Conservation (phyloP, 2,329 filamentous ascomycete species). For the Nakataea oryzae region DNA sequence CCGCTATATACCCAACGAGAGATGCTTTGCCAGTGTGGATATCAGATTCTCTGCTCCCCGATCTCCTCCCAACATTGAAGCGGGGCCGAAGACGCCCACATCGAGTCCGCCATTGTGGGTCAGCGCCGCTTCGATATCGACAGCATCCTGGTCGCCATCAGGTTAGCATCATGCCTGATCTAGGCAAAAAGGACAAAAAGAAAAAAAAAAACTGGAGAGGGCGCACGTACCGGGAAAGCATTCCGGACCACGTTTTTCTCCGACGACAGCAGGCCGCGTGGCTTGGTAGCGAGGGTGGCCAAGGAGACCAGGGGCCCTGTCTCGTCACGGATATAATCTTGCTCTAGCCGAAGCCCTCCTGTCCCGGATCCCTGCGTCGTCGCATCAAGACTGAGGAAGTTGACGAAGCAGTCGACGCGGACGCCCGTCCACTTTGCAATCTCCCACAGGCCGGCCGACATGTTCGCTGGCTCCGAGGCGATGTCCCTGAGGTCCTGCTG, state of each 20-base stretch:
- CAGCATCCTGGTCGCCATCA: slow-evolving; percentile 8
- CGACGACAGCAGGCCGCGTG: slow-evolving; percentile 7
- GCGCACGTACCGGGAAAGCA: slow-evolving; percentile 21
- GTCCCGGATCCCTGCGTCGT: slow-evolving; percentile 16
- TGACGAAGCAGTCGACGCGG: slow-evolving; percentile 63
- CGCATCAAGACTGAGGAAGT: slow-evolving; percentile 53
- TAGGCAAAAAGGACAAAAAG: neutral
- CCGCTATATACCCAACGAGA: neutral
- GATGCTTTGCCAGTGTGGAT: neutral
- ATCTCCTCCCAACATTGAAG: neutral
- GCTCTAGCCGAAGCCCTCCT: neutral
- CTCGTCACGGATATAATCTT: neutral
- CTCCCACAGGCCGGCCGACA: slow-evolving; percentile 55
- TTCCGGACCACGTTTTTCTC: slow-evolving; percentile 14
- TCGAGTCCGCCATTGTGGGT: slow-evolving; percentile 7
- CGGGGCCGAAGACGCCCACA: slow-evolving; percentile 12
- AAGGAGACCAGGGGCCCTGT: neutral
- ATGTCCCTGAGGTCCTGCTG: slow-evolving; percentile 60
- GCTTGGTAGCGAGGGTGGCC: neutral
- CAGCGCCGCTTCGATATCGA: slow-evolving; percentile 12
- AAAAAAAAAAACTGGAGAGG: neutral
- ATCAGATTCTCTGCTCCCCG: neutral
- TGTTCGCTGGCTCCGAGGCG: slow-evolving; percentile 37
- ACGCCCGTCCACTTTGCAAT: slow-evolving; percentile 67
- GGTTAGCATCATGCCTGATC: neutral